phyloP scores from a whole-genome alignment of 768 basidiomycete genomes.

The Zangia roseola region DNA sequence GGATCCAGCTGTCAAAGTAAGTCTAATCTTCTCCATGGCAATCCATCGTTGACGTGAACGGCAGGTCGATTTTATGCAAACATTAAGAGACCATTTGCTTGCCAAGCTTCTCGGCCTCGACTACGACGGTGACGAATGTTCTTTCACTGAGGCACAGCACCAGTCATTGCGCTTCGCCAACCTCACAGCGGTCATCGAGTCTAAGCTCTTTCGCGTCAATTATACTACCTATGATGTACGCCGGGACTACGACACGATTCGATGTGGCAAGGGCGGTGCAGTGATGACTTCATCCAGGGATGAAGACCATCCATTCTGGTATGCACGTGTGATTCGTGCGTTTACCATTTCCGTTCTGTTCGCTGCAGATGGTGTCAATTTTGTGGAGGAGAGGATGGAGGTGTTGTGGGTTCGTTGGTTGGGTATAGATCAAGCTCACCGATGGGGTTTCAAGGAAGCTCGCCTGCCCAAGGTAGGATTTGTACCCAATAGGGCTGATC shows the following conservation, averaged over 20 bases:
- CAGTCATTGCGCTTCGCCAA: not conserved
- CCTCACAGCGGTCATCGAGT: not conserved
- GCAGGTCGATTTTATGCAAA: constrained; percentile 13
- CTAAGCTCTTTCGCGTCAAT: not conserved
- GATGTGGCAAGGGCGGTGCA: not conserved
- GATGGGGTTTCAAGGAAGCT: constrained; percentile 8
- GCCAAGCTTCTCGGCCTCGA: constrained; percentile 8
- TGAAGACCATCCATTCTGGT: constrained; percentile 20
- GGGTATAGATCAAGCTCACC: constrained; percentile 2
- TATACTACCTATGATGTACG: constrained; percentile 22
- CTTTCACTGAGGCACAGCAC: constrained; percentile 6
- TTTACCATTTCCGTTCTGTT: constrained; percentile 10
- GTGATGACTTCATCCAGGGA: constrained; percentile 12
- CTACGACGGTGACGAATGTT: constrained; percentile 12
- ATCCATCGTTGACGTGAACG: not conserved
- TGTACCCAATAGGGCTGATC: not conserved
- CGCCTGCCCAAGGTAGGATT: constrained; percentile 20
- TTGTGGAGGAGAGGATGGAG: not conserved
- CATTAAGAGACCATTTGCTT: constrained; percentile 24
- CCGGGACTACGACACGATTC: constrained; percentile 7
- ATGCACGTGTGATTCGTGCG: constrained; percentile 16
- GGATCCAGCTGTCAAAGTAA: constrained; percentile 9
- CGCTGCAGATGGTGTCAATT: not conserved
- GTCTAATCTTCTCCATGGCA: no score
- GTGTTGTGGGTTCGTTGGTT: constrained; percentile 28